Evolutionary conservation across 768 basidiomycete species (phyloP).

Genomic region (Collybia sp.): DNA sequence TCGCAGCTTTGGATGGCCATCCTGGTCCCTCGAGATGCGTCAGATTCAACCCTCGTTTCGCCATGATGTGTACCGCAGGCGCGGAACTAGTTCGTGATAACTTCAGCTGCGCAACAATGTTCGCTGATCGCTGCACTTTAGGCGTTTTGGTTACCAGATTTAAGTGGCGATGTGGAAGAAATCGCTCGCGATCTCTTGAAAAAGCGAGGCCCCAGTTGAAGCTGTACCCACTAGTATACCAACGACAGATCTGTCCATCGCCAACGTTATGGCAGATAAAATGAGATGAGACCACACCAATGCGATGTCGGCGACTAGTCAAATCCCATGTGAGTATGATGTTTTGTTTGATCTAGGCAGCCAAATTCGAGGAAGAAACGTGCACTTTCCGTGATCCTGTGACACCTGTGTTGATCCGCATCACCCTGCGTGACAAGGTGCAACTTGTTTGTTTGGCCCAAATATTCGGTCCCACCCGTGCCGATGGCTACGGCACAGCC

Average conservation of each 20-base stretch:
- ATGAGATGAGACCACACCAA: too few relatives aligned
- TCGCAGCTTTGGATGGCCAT: slow-evolving; percentile 66
- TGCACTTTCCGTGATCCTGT: too few relatives aligned
- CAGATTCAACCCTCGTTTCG: slow-evolving; percentile 82
- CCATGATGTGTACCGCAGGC: slow-evolving; percentile 86
- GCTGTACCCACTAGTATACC: not conserved
- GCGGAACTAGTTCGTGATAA: slow-evolving; percentile 64
- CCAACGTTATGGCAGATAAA: not conserved
- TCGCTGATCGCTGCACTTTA: slow-evolving; percentile 11
- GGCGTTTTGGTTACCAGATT: slow-evolving; percentile 53
- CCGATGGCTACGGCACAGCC: too few relatives aligned
- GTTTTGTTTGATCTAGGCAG: too few relatives aligned
- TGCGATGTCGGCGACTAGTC: too few relatives aligned
- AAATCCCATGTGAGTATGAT: too few relatives aligned
- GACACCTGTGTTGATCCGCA: too few relatives aligned
- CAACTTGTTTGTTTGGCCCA: too few relatives aligned
- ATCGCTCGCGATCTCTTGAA: slow-evolving; percentile 66
- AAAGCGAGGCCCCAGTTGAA: slow-evolving; percentile 30
- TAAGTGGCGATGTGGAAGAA: slow-evolving; percentile 63
- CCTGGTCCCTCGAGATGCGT: slow-evolving; percentile 83
- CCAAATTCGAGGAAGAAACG: too few relatives aligned
- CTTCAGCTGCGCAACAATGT: not conserved
- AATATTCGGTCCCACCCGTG: too few relatives aligned
- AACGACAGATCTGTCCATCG: not conserved
- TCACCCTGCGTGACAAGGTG: too few relatives aligned